These are phyloP conservation scores for Allium sativum DNA, from an alignment of 106 monocot species.

Conservation along the genomic window DNA sequence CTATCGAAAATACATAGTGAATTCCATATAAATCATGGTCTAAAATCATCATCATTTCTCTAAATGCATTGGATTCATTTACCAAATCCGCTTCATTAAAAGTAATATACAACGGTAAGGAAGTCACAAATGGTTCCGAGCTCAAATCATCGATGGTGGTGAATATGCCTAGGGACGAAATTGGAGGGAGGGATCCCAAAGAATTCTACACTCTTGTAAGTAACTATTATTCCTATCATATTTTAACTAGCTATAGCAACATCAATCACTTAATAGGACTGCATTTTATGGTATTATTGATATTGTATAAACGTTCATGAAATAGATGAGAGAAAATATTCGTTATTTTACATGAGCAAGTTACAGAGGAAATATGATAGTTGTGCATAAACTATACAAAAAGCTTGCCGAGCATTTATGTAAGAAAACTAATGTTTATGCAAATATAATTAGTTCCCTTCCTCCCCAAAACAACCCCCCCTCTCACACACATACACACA, in stretches of 20 bases:
- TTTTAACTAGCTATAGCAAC: no score
- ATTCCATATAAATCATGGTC: no score
- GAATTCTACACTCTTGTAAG: slow-evolving; percentile 66
- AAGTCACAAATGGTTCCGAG: slow-evolving; percentile 61
- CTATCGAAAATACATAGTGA: no score
- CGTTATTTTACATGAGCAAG: neutral
- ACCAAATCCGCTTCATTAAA: slow-evolving; percentile 26
- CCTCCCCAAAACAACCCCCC: no score
- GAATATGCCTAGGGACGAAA: slow-evolving; percentile 37
- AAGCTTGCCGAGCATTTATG: no score
- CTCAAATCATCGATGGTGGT: slow-evolving; percentile 45
- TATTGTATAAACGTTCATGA: neutral
- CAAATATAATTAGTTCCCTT: no score
- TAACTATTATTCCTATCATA: no score
- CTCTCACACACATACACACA: no score
- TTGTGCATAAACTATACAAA: no score
- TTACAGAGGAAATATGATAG: neutral
- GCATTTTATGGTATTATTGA: neutral
- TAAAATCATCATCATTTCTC: no score
- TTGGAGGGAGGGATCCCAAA: slow-evolving; percentile 37
- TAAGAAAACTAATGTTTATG: no score
- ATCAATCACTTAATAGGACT: neutral
- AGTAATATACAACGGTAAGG: slow-evolving; percentile 42
- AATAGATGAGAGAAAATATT: neutral
- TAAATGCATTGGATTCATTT: slow-evolving; percentile 67